Base-by-base conservation (phyloP, 164 flowering plant genomes). In the Stephania cephalantha region DNA sequence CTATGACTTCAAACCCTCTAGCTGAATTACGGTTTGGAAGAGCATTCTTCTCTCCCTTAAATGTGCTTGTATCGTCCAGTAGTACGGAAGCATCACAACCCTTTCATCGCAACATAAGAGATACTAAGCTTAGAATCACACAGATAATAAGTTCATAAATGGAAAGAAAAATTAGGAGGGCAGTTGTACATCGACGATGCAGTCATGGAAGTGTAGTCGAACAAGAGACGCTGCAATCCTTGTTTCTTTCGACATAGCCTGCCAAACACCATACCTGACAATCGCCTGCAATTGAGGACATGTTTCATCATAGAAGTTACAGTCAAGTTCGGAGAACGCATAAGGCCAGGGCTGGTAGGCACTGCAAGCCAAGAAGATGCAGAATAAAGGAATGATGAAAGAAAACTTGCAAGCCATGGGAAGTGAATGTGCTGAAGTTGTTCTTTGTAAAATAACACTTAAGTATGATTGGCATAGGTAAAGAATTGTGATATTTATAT, bases 61-160 rank as follows among this genome's bases (percentile, higher is more conserved):
- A 80, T n/a, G 80, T 78, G 44, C 50, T 31, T 0, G 88, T 84
- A 73, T 81, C 89, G 46, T 90, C 92, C 2, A 91, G 90, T 22
- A 89, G 85, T n/a, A 89, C 78, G 2, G 97, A 91, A 1, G 83
- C 97, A 55, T 91, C 97, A 80, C 97, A 91, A 4, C 97, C 97
- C 97, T 91, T 58, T 58, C 42, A 58, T 12, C 22, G 13, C 64
- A 58, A 58, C 20, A 58, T 18, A 58, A 58, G 20, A 58, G 13
- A 15, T 15, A 58, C 42, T 35, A 35, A 35, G 3, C 42, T 35
- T 35, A 35, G 4, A 35, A 35, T 35, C 17, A 58, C 20, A 17
- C 64, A 50, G 22, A 55, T 61, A 18, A 18, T 45, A 73, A 61
- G 29, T 12, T 58, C 20, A 58, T 58, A 58, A 58, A 58, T 58